Evolutionary conservation across 345 rosid genomes (phyloP).

Genomic region (Arabidopsis thaliana): TAIR10.1 NC_003076.8:1377001-1377500

Average conservation of each 20-base stretch:
- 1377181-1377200: background rate
- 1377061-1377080: constrained; percentile 12
- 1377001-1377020: background rate
- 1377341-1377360: too few species aligned
- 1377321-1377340: too few species aligned
- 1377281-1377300: too few species aligned
- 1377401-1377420: too few species aligned
- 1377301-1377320: background rate
- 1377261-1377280: background rate
- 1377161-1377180: constrained; percentile 19
- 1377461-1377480: too few species aligned
- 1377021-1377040: constrained; percentile 9
- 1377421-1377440: too few species aligned
- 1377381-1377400: too few species aligned
- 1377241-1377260: background rate
- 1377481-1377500: too few species aligned
- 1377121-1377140: background rate
- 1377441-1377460: too few species aligned
- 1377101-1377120: constrained; percentile 1
- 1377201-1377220: background rate
- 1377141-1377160: constrained; percentile 28
- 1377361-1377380: too few species aligned
- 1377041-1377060: constrained; percentile 24
- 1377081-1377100: constrained; percentile 2
- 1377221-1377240: constrained; percentile 1